phyloP scores from a whole-genome alignment of 2,329 filamentous ascomycete species.

The Elsinoe batatas region DNA sequence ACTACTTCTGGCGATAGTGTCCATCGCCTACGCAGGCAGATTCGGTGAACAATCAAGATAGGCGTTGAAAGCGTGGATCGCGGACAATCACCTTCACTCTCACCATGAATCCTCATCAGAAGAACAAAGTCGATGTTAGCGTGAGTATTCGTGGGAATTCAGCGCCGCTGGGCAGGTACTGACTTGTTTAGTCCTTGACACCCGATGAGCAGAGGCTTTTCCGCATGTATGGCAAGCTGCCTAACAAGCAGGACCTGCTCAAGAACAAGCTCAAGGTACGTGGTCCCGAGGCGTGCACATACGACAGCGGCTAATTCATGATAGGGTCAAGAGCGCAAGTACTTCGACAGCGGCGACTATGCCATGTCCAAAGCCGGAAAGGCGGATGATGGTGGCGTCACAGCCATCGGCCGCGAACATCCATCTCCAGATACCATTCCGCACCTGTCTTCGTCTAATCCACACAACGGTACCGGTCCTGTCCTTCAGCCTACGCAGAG shows the following conservation, averaged over 20 bases:
- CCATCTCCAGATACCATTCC: constrained; percentile 46
- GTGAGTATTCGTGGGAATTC: constrained; percentile 44
- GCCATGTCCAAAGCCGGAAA: constrained; percentile 94
- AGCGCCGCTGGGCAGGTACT: not conserved
- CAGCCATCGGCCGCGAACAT: constrained; percentile 87
- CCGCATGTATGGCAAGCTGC: constrained; percentile 94
- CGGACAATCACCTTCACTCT: constrained; percentile 14
- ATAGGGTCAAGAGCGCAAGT: constrained; percentile 71
- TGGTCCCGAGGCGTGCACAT: not conserved
- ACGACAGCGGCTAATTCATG: not conserved
- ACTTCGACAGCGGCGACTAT: constrained; percentile 93
- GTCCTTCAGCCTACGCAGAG: constrained; percentile 33
- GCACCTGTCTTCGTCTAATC: constrained; percentile 26
- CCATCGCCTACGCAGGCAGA: too few species aligned
- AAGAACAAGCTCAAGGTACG: constrained; percentile 88
- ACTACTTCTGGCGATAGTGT: too few species aligned
- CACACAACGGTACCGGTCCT: constrained; percentile 19
- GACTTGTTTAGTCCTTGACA: constrained; percentile 60
- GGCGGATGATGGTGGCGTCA: constrained; percentile 85
- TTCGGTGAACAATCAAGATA: not conserved
- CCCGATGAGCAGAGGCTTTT: constrained; percentile 95
- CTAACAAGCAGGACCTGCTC: constrained; percentile 89
- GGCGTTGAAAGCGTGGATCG: not conserved
- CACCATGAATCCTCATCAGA: constrained; percentile 89
- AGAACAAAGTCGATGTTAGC: constrained; percentile 96